Evolutionary conservation across 768 basidiomycete species (phyloP), one percentile per base, ranked within the genome.

Genomic region (Naganishia friedmannii): DNA sequence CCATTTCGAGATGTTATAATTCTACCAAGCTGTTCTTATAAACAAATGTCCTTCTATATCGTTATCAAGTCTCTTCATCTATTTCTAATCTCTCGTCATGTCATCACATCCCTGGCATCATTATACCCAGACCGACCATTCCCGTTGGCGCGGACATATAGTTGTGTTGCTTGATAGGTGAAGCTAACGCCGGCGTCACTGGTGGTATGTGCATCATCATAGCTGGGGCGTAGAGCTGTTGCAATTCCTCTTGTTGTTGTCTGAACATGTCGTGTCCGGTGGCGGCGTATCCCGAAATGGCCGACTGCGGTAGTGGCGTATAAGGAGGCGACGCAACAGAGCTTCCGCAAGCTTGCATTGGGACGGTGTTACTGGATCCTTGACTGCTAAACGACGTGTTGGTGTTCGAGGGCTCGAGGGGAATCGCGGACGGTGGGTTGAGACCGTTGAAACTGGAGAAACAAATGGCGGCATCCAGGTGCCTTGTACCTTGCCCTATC

Each of bases 181-280:
- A 42, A 17, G 21, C 60, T 15, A 63, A 15, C 4, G 39, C 60
- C 9, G 60, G 60, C 8, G 60, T 63, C n/a, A 2, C 32, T 10
- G 60, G 60, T 21, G 42, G 60, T 42, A 45, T 63, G 37, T 63
- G 60, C 60, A 28, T 63, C 34, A 63, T 42, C 60, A 63, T 46
- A 13, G 42, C 32, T 13, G 60, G 39, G 23, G 60, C 34, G 39
- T 63, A 63, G 26, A 26, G 10, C 15, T 63, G 60, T 42, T 63
- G 28, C 39, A 45, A 26, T 10, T 63, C 39, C 23, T 63, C 60
- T 9, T 42, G 21, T 12, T 26, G 39, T 7, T 26, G 39, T 23
- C 37, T 8, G 12, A 13, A 45, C 23, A 45, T 26, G 17, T 26
- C 39, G 37, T 58, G 31, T 2, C 34, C 34, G 17, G 34, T 58